phyloP scores from a whole-genome alignment of 306 rosid genomes.

The Vigna angularis region DNA sequence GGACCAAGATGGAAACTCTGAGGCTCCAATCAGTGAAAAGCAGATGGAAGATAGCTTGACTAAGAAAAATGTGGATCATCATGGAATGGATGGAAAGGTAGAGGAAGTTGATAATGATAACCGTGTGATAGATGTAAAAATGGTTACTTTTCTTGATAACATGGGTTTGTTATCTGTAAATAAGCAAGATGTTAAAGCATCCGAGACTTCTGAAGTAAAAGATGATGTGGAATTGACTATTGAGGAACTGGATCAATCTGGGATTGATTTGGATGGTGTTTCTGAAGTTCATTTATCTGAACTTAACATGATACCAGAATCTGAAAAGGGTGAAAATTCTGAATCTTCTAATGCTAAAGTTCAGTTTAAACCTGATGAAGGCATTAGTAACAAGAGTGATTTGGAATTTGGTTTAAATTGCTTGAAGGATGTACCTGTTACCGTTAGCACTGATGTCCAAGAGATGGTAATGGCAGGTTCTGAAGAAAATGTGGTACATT shows the following conservation, averaged over 20 bases:
- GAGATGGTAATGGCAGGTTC: slow-evolving; percentile 46
- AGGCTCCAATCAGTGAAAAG: slow-evolving; percentile 46
- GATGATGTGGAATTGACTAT: slow-evolving; percentile 42
- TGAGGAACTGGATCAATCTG: slow-evolving; percentile 49
- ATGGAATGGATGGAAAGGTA: slow-evolving; percentile 47
- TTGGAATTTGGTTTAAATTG: slow-evolving; percentile 44
- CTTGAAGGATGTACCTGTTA: slow-evolving; percentile 45
- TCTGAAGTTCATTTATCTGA: slow-evolving; percentile 43
- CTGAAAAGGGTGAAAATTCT: slow-evolving; percentile 41
- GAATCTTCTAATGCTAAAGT: slow-evolving; percentile 37
- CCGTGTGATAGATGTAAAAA: slow-evolving; percentile 49
- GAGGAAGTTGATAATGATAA: slow-evolving; percentile 49
- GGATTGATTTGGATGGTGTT: slow-evolving; percentile 50
- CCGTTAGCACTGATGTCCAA: slow-evolving; percentile 45
- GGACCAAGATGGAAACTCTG: slow-evolving; percentile 46
- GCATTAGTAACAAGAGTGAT: slow-evolving; percentile 40
- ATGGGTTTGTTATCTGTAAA: slow-evolving; percentile 40
- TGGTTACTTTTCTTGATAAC: slow-evolving; percentile 47
- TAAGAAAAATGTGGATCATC: slow-evolving; percentile 39
- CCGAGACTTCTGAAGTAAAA: slow-evolving; percentile 40
- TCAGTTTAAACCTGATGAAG: slow-evolving; percentile 48
- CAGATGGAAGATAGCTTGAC: slow-evolving; percentile 55
- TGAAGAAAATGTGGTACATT: slow-evolving; percentile 47
- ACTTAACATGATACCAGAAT: slow-evolving; percentile 38
- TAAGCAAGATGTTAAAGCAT: slow-evolving; percentile 40